These are phyloP conservation scores for Aureobasidium sp. DNA, from an alignment of 2,329 filamentous ascomycete genomes.

Conservation along the genomic window DNA sequence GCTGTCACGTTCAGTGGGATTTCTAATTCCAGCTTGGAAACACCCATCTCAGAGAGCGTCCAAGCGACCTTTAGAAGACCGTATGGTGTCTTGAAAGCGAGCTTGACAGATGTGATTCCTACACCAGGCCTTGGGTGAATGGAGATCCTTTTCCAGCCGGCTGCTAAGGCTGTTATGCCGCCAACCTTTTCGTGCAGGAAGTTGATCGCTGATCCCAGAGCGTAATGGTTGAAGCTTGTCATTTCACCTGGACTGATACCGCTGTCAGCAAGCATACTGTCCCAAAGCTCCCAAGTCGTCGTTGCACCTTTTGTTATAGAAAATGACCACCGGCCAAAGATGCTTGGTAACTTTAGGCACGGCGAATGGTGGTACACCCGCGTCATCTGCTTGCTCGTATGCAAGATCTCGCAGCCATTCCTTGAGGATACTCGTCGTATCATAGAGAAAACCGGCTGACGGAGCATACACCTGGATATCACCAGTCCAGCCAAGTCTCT, in stretches of 20 bases:
- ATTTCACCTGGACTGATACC: conserved; percentile 41
- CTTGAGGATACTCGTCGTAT: conserved; percentile 45
- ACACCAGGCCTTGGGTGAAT: too few species aligned
- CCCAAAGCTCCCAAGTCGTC: conserved; percentile 44
- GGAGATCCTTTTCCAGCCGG: too few species aligned
- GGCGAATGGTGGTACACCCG: conserved; percentile 21
- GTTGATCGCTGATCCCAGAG: conserved; percentile 41
- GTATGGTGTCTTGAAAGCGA: too few species aligned
- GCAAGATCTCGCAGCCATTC: conserved; percentile 46
- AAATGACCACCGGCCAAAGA: too few species aligned
- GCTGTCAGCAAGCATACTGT: conserved; percentile 40
- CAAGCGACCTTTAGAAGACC: too few species aligned
- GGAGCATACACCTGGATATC: conserved; percentile 46
- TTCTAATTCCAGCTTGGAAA: too few species aligned
- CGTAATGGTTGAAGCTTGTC: conserved; percentile 48
- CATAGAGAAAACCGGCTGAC: conserved; percentile 48
- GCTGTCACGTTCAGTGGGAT: too few species aligned
- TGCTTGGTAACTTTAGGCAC: conserved; percentile 16
- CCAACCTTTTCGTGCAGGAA: conserved; percentile 37
- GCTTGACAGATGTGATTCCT: too few species aligned
- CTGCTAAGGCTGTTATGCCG: conserved; percentile 26
- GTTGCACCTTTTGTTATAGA: too few species aligned
- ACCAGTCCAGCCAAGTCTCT: conserved; percentile 50
- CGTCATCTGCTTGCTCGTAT: conserved; percentile 27
- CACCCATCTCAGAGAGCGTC: too few species aligned